Conservation (phyloP, 23 red algal genomes). For the Gracilariopsis chorda region DNA sequence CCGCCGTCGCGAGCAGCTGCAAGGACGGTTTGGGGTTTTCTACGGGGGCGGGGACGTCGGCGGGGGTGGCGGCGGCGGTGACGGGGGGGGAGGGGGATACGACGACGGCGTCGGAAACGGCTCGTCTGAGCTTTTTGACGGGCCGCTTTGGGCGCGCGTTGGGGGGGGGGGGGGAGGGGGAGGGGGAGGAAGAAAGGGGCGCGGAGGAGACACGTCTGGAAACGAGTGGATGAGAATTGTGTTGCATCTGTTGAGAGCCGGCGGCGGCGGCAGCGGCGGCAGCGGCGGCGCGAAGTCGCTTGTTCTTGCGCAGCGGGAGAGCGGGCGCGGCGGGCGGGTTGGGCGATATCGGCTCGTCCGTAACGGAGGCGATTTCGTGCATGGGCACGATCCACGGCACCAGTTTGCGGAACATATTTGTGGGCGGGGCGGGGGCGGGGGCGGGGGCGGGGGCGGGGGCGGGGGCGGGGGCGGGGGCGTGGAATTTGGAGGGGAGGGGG, state of each 20-base stretch:
- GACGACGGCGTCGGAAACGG: not conserved
- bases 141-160: not conserved
- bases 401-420: conserved; percentile 23
- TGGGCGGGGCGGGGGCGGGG: not conserved
- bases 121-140: not conserved
- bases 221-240: not conserved
- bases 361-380: conserved; percentile 42
- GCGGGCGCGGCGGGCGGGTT: not conserved
- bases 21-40: not conserved
- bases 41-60: not conserved
- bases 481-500: not conserved
- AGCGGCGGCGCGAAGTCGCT: not conserved
- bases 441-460: not conserved
- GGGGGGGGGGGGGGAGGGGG: not conserved
- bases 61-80: not conserved
- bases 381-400: conserved; percentile 49
- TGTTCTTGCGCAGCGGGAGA: conserved; percentile 54
- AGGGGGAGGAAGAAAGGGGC: not conserved
- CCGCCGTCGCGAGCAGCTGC: not conserved
- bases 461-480: not conserved
- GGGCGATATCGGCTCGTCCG: not conserved
- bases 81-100: not conserved
- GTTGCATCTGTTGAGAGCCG: not conserved
- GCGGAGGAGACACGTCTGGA: not conserved
- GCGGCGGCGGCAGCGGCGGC: not conserved